Evolutionary conservation across 2,329 filamentous ascomycete species (phyloP).

Genomic region (Beauveria varroae): DNA sequence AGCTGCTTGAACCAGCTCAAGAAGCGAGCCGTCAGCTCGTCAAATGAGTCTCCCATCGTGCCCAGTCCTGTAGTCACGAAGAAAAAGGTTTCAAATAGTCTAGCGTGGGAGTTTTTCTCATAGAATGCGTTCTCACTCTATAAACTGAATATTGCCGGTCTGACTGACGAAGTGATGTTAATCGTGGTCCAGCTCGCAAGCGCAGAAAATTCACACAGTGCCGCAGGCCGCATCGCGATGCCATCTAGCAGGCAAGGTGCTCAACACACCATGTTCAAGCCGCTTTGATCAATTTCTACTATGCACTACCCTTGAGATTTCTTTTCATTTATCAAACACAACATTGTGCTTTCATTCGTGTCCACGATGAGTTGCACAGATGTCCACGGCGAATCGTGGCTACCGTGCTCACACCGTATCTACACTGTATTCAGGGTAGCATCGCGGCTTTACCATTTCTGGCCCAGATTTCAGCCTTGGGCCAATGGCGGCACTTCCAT

Average conservation of each 20-base stretch:
- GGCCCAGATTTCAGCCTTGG: not conserved
- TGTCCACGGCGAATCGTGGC: too few relatives aligned
- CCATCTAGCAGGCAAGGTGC: too few relatives aligned
- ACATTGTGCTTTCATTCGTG: too few relatives aligned
- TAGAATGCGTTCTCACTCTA: not conserved
- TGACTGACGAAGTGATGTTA: not conserved
- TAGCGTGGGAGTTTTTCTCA: not conserved
- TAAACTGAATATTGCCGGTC: not conserved
- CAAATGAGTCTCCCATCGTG: slow-evolving; percentile 36
- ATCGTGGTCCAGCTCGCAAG: not conserved
- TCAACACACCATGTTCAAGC: too few relatives aligned
- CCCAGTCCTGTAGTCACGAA: not conserved
- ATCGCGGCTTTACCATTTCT: slow-evolving; percentile 3
- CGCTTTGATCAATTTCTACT: too few relatives aligned
- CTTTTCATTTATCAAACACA: too few relatives aligned
- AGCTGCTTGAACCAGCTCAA: slow-evolving; percentile 46
- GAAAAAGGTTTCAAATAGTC: not conserved
- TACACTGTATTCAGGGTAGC: slow-evolving; percentile 9
- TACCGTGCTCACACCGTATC: not conserved
- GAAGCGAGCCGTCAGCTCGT: slow-evolving; percentile 37
- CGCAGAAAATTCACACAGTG: slow-evolving; percentile 8
- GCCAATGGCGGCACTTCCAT: not conserved
- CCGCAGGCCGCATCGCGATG: not conserved
- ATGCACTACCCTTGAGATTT: too few relatives aligned
- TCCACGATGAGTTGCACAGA: too few relatives aligned